Base-by-base conservation (phyloP, 305 asterid species). In the Solanum aculeatissimum region DNA sequence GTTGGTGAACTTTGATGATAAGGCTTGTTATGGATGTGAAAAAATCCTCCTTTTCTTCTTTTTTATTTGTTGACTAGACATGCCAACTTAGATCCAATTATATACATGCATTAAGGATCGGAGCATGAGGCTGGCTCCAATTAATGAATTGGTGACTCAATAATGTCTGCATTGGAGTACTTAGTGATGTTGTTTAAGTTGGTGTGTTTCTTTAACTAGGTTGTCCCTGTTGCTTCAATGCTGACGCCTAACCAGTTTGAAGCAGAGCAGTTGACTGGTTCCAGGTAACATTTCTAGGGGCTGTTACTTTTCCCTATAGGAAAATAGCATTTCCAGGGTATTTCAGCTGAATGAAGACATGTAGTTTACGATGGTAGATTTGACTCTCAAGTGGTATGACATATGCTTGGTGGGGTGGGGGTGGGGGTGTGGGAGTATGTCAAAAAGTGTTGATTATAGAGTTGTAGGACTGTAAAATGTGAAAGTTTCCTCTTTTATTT, bases 241-340 rank as follows among this genome's bases (percentile, higher is more conserved):
- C 88, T 97, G 97, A 94, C 98, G 23, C 99, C 99, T 16, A 97
- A 97, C 89, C 98, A 97, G 86, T 97, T 97, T 89, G 99, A 97
- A 91, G 99, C 99, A 74, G 98, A 97, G 86, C 91, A 88, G 85
- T 91, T 97, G 88, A 90, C 98, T 0, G 94, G 92, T 77, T 88
- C 88, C 88, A 94, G 98, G 99, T 97, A 92, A 74, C 32, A 10
- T 87, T 85, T 55, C 83, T n/a, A 85, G 81, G n/a, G 71, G 32
- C 51, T 65, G 32, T 84, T 49, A 62, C 72, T 84, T 66, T 69
- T 58, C 53, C 60, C 27, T 82, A 38, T 51, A 53, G 66, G 66
- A 32, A 32, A 77, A 78, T 29, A 32, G 18, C 8, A 78, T 78
- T 53, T 78, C 25, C 49, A 29, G 65, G n/a, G 16, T 13, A 53